Conservation (phyloP, 148 eudicot genomes). For the Persicaria tinctoria region DNA sequence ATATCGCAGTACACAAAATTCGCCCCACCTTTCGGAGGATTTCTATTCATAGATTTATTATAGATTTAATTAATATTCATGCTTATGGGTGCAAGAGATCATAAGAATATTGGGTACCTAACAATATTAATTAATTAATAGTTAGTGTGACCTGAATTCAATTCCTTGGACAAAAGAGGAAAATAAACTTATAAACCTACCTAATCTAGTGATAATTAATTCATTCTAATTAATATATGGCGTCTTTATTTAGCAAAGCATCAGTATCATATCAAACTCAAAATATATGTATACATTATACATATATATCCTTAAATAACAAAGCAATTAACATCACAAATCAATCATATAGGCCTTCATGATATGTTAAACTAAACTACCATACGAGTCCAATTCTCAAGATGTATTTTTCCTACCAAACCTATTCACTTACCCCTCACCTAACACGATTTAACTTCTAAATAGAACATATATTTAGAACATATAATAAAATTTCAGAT, state of each 20-base stretch:
- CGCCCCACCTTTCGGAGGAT: too few relatives aligned
- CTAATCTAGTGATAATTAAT: neutral
- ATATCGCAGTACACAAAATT: too few relatives aligned
- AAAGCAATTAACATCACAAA: neutral
- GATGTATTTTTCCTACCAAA: constrained; percentile 2
- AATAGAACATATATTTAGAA: neutral
- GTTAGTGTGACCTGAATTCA: neutral
- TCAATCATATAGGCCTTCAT: neutral
- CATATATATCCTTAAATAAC: constrained; percentile 7
- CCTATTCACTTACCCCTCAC: neutral
- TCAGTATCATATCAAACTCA: constrained; percentile 3
- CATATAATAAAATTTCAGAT: too few relatives aligned
- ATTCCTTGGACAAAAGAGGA: neutral
- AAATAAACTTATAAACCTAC: neutral
- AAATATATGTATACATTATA: neutral
- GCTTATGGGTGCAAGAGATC: too few relatives aligned
- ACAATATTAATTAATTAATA: neutral
- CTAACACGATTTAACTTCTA: neutral
- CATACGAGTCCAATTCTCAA: neutral
- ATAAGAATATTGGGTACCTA: too few relatives aligned
- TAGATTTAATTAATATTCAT: too few relatives aligned
- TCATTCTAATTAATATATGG: neutral
- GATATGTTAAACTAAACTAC: constrained; percentile 1
- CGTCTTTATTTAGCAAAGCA: constrained; percentile 1
- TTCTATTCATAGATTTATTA: too few relatives aligned